Percentiles rank a stretch among this genome's conserved stretches.
phyloP scores from a whole-genome alignment of 768 basidiomycete genomes.

The Stropharia rugosoannulata region DNA sequence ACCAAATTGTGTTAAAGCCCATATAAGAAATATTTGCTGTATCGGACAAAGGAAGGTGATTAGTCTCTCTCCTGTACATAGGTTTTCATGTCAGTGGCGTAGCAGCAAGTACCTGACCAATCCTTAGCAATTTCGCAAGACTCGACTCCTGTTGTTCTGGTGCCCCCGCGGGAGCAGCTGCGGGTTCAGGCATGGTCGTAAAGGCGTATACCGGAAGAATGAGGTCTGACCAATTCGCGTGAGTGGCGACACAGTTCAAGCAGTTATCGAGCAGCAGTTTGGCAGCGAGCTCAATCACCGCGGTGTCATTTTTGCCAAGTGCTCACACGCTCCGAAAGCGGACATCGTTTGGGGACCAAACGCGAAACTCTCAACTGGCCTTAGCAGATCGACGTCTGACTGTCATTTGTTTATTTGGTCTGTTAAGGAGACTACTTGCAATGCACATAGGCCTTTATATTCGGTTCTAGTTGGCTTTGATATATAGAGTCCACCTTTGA shows the following conservation, averaged over 20 bases:
- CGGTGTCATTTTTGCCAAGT: neutral
- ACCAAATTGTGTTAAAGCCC: constrained; percentile 68
- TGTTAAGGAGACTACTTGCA: no score
- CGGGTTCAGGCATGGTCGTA: constrained; percentile 18
- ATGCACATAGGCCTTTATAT: no score
- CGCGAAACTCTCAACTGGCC: neutral
- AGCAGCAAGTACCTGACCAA: constrained; percentile 18
- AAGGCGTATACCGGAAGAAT: neutral
- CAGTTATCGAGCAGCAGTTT: neutral
- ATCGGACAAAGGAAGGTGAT: neutral
- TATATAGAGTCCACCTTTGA: no score
- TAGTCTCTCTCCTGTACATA: neutral
- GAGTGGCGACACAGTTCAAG: neutral
- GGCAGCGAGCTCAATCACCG: neutral
- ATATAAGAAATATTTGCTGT: constrained; percentile 71
- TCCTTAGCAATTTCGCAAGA: constrained; percentile 15
- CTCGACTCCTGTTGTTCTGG: constrained; percentile 14
- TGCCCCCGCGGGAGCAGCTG: constrained; percentile 11
- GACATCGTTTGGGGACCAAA: neutral
- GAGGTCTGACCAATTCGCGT: no score
- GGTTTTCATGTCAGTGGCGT: neutral
- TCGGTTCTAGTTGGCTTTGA: no score
- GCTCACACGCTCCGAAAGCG: constrained; percentile 6
- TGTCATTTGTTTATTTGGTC: no score
- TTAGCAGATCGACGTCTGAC: no score